Conservation (phyloP, 108 stramenopile genomes). For the Pseudonitzschia pungens region DNA sequence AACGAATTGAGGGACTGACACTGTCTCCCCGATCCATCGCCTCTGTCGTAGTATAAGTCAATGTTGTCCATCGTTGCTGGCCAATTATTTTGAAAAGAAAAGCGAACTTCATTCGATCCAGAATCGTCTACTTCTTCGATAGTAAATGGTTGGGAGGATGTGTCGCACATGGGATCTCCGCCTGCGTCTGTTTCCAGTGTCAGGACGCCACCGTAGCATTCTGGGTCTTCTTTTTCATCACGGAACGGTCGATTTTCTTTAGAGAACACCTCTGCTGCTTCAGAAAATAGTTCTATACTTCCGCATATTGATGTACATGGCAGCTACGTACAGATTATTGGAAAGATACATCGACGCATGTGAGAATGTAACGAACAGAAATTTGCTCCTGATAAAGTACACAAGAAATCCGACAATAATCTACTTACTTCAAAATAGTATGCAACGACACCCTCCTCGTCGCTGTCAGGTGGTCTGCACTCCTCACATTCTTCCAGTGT, state of each 20-base stretch:
- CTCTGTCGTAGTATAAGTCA: conserved; percentile 10
- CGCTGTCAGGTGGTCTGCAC: conserved; percentile 19
- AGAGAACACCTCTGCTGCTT: neutral
- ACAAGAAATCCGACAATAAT: neutral
- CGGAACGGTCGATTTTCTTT: neutral
- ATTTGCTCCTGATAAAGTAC: neutral
- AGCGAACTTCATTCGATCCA: conserved; percentile 10
- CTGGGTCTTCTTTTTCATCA: neutral
- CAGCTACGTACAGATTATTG: neutral
- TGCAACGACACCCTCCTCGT: conserved; percentile 15
- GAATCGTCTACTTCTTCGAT: conserved; percentile 10
- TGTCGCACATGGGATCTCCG: conserved; percentile 3
- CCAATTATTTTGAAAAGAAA: conserved; percentile 9
- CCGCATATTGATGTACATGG: conserved; percentile 18
- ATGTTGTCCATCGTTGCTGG: neutral
- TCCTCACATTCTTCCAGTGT: conserved; percentile 30
- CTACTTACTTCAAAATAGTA: conserved; percentile 23
- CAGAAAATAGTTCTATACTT: neutral
- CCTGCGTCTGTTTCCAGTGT: neutral
- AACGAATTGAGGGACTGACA: neutral
- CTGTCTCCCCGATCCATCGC: conserved; percentile 6
- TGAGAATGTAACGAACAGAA: neutral
- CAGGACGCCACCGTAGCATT: conserved; percentile 3
- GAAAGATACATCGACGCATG: neutral
- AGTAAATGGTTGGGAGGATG: conserved; percentile 5